Percentiles rank a stretch among this genome's conserved stretches.
Evolutionary conservation across 169 alveolate genomes (phyloP).

Genomic region (Fabrea salina): DNA sequence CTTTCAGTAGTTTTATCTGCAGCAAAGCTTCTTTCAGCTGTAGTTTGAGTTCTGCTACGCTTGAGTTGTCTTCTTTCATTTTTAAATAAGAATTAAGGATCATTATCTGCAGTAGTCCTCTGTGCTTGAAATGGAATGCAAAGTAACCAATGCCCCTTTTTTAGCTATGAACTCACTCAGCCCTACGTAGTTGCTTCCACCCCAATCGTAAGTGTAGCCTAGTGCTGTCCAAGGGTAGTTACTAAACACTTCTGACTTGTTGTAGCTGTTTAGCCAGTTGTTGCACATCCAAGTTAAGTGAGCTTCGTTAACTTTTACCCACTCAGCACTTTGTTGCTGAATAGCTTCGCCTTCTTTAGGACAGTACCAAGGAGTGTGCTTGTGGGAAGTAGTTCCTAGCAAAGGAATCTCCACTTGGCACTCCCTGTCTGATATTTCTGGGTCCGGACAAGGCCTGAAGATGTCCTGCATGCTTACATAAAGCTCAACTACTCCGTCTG

Average conservation of each 20-base stretch:
- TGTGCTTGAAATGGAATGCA: too few species aligned
- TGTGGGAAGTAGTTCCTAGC: not conserved
- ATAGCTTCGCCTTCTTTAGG: not conserved
- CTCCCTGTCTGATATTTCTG: conserved; percentile 10
- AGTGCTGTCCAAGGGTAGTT: conserved; percentile 26
- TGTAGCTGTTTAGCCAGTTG: not conserved
- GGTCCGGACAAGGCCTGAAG: conserved; percentile 27
- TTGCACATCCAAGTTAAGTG: conserved; percentile 25
- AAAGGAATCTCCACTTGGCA: not conserved
- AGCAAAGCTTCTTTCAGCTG: not conserved
- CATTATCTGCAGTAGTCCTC: too few species aligned
- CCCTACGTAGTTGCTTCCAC: not conserved
- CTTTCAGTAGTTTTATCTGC: not conserved
- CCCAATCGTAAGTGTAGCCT: conserved; percentile 26
- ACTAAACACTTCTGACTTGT: not conserved
- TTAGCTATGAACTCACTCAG: conserved; percentile 7
- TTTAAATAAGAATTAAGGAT: not conserved
- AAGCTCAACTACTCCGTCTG: not conserved
- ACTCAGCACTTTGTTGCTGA: not conserved
- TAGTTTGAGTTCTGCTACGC: not conserved
- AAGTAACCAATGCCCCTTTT: too few species aligned
- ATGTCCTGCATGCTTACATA: not conserved
- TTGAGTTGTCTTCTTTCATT: not conserved
- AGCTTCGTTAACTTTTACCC: not conserved
- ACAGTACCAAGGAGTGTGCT: not conserved